A percentile compares a stretch with the other conserved stretches of the same genome.
Conservation (phyloP, 2,329 filamentous ascomycete species). For the Botryotinia calthae region DNA sequence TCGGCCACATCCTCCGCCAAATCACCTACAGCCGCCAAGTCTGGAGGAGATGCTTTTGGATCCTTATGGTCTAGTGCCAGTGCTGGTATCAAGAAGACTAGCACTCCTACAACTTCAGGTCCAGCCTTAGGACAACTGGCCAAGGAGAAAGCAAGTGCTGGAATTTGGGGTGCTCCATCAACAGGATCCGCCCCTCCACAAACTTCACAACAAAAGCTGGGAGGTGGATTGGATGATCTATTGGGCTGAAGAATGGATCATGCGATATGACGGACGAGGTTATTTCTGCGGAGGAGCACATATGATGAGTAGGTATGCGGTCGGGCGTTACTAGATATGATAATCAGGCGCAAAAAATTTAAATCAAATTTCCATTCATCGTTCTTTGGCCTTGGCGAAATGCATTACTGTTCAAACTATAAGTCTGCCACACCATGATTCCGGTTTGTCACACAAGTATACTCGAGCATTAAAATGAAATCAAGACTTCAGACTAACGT, state of each 20-base stretch:
- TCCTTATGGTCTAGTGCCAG: conserved; percentile 73
- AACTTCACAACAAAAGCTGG: conserved; percentile 37
- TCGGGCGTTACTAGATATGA: conserved; percentile 20
- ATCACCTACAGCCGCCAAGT: conserved; percentile 52
- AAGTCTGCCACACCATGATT: neutral
- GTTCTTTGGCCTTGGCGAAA: neutral
- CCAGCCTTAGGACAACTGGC: conserved; percentile 89
- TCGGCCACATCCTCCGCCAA: conserved; percentile 42
- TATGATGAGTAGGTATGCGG: conserved; percentile 8
- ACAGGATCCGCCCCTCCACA: conserved; percentile 24
- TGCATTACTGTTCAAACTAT: neutral
- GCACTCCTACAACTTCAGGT: conserved; percentile 58
- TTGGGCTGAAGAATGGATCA: conserved; percentile 40
- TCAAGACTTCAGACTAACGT: neutral
- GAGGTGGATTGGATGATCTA: conserved; percentile 45
- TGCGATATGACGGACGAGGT: neutral
- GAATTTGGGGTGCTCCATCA: conserved; percentile 82
- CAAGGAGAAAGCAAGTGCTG: conserved; percentile 95
- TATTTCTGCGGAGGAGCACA: conserved; percentile 2
- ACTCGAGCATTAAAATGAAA: neutral
- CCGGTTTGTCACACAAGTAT: neutral
- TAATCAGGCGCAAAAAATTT: conserved; percentile 12
- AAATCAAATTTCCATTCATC: neutral
- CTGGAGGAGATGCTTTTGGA: conserved; percentile 82
- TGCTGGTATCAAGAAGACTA: conserved; percentile 70